These are phyloP conservation scores for Talaromyces stipitatus DNA, from an alignment of 495 filamentous ascomycete genomes.

Conservation along the genomic window DNA sequence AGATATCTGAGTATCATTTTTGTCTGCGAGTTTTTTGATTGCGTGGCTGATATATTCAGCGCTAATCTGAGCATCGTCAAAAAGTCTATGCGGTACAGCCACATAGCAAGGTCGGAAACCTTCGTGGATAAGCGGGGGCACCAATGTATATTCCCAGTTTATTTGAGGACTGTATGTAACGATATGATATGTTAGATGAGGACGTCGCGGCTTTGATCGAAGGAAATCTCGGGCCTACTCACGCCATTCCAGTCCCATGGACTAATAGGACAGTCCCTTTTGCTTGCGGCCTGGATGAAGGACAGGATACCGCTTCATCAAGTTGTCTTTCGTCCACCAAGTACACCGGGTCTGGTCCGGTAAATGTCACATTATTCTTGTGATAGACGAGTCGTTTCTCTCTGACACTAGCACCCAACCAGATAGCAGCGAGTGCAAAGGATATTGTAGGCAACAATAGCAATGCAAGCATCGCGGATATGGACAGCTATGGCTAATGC, in stretches of 20 bases:
- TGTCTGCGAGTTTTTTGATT: neutral
- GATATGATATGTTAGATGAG: neutral
- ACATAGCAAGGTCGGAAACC: neutral
- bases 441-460: neutral
- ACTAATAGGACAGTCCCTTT: neutral
- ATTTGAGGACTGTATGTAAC: neutral
- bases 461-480: neutral
- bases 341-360: neutral
- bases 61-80: neutral
- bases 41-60: neutral
- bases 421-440: neutral
- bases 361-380: neutral
- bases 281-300: neutral
- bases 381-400: neutral
- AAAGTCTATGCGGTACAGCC: neutral
- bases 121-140: neutral
- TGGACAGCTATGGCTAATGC: neutral
- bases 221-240: neutral
- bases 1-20: neutral
- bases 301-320: neutral
- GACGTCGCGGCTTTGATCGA: neutral
- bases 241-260: neutral
- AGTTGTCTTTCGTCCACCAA: neutral
- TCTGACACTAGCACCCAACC: neutral
- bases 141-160: neutral